Conservation (phyloP, 1,284 basidiomycete species). For the Leccinum fallax region DNA sequence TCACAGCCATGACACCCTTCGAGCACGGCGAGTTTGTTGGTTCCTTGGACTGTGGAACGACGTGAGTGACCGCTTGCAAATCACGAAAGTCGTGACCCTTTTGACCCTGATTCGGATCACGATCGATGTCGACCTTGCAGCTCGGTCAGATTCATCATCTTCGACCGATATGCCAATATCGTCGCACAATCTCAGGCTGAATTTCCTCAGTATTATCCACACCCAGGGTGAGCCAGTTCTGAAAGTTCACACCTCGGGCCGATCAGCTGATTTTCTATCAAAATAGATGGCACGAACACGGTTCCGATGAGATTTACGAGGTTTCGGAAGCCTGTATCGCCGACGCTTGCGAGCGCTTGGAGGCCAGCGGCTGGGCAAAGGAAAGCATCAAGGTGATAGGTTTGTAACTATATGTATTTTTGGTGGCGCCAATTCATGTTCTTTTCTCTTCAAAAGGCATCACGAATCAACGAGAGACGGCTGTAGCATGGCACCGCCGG, state of each 20-base stretch:
- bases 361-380: constrained; percentile 73
- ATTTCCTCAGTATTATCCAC: constrained; percentile 89
- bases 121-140: constrained; percentile 43
- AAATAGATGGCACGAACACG: constrained; percentile 92
- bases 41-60: constrained; percentile 90
- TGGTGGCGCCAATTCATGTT: neutral
- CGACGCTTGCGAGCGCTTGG: constrained; percentile 72
- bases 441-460: constrained; percentile 59
- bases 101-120: constrained; percentile 5
- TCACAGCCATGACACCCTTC: constrained; percentile 39
- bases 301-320: constrained; percentile 82
- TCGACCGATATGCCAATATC: constrained; percentile 88
- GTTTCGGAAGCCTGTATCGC: constrained; percentile 81
- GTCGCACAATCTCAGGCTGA: constrained; percentile 87
- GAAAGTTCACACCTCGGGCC: neutral
- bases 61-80: constrained; percentile 51
- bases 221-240: constrained; percentile 67
- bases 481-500: constrained; percentile 89
- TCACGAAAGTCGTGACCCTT: neutral
- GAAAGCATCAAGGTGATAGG: constrained; percentile 91
- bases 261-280: neutral
- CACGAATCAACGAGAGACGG: constrained; percentile 97
- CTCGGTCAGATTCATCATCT: constrained; percentile 93
- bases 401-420: constrained; percentile 41
- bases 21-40: constrained; percentile 81